A percentile compares a stretch with the other conserved stretches of the same genome.
These are phyloP conservation scores for Penicillium riverlandense DNA, from an alignment of 495 filamentous ascomycete species.

Conservation along the genomic window DNA sequence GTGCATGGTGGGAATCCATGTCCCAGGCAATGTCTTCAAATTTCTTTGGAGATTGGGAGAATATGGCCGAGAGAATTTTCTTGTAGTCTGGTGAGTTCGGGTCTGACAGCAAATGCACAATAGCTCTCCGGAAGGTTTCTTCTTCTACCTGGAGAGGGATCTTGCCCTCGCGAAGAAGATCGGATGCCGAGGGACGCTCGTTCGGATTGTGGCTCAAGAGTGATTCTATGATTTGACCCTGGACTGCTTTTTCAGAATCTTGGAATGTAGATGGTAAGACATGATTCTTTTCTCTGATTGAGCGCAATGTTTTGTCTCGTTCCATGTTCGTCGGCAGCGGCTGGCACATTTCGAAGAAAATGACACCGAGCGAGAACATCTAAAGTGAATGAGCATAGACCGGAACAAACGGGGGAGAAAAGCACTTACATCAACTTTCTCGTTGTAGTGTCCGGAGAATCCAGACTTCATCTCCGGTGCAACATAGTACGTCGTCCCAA, in stretches of 20 bases:
- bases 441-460: constrained; percentile 69
- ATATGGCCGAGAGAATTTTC: constrained; percentile 78
- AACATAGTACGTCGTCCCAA: constrained; percentile 93
- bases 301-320: constrained; percentile 65
- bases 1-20: constrained; percentile 47
- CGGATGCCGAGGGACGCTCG: constrained; percentile 75
- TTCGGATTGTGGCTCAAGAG: constrained; percentile 74
- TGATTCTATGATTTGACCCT: constrained; percentile 69
- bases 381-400: constrained; percentile 19
- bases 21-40: constrained; percentile 88
- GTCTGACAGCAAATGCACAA: constrained; percentile 69
- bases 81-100: constrained; percentile 81
- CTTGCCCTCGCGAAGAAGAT: constrained; percentile 80
- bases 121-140: constrained; percentile 74
- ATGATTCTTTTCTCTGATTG: constrained; percentile 61
- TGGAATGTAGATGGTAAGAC: constrained; percentile 68
- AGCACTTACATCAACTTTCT: constrained; percentile 76
- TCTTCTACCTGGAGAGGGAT: constrained; percentile 88
- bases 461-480: constrained; percentile 80
- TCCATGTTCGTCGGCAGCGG: constrained; percentile 81
- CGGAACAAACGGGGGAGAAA: background rate
- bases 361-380: constrained; percentile 96
- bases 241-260: constrained; percentile 62
- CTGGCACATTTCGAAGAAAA: constrained; percentile 97
- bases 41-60: constrained; percentile 63